Conservation (phyloP, 1,284 basidiomycete species). For the Rhodotorula mucilaginosa region DNA sequence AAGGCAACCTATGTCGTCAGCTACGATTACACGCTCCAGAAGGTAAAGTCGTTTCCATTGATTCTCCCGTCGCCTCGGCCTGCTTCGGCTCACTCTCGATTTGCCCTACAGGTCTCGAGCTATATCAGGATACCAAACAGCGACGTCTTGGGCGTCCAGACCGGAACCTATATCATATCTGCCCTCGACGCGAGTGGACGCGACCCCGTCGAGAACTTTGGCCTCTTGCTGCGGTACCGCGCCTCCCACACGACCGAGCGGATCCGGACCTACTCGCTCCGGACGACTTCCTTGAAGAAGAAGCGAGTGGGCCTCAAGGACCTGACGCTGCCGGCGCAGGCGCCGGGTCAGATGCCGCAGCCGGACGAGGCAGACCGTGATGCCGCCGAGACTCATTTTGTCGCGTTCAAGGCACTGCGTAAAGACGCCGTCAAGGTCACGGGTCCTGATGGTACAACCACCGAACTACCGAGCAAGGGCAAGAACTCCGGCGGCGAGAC, state of each 20-base stretch:
- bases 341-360: neutral
- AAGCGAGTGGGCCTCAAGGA: conserved; percentile 10
- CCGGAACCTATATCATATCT: conserved; percentile 85
- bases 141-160: conserved; percentile 76
- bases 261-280: conserved; percentile 76
- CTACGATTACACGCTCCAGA: conserved; percentile 44
- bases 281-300: conserved; percentile 54
- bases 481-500: conserved; percentile 58
- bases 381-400: conserved; percentile 43
- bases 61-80: conserved; percentile 1
- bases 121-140: conserved; percentile 70
- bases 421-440: conserved; percentile 38
- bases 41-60: conserved; percentile 51
- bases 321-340: neutral
- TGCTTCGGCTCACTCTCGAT: conserved; percentile 1
- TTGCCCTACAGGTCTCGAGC: conserved; percentile 42
- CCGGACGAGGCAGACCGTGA: neutral
- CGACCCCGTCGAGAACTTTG: conserved; percentile 74
- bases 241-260: conserved; percentile 63
- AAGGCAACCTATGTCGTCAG: conserved; percentile 41
- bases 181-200: conserved; percentile 84
- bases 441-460: conserved; percentile 54
- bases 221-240: conserved; percentile 74
- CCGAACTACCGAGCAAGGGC: conserved; percentile 64
- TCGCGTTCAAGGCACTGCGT: conserved; percentile 55